Base-by-base conservation (phyloP, 371 early-diverging fungal genomes). In the Saksenaea oblongispora region DNA sequence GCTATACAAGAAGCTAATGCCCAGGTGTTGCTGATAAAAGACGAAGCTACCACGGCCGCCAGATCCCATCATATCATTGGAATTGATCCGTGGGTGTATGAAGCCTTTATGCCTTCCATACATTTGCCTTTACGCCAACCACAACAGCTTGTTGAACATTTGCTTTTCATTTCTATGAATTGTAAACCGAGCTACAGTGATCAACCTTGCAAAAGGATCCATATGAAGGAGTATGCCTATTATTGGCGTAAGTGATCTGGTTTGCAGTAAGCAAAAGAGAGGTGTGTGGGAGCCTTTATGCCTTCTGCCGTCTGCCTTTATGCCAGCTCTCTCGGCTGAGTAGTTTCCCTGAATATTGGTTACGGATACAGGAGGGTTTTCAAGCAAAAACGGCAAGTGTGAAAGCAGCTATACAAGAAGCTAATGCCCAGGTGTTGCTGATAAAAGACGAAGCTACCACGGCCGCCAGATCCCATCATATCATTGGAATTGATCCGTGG, bases 221-320 rank as follows among this genome's bases (percentile, higher is more conserved):
- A 56, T 10, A 34, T 34, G 28, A 34, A 15, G 34, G 31, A 31
- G 28, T 56, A 31, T 7, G 31, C 31, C 31, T 31, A 31, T 56
- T 56, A 24, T 56, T 11, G 34, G 24, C 18, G 10, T 31, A 56
- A 9, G 14, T n/a, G 56, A 28, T 31, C 35, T 34, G 56, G 31
- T 56, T 13, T 31, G 56, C 56, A 17, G 28, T 56, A 17, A 31
- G 31, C 31, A 31, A 31, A 31, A 31, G 31, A 31, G 31, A 31
- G 31, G 31, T 31, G 56, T 56, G 56, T 14, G 31, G 14, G 18
- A 56, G 35, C 14, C 56, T 13, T 56, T 56, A 10, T 31, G 27
- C 34, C 31, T 34, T 56, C 35, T 56, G 34, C 56, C 56, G n/a
- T 56, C 56, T 56, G 56, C 56, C 56, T 56, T 56, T 56, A 56